Base-by-base conservation (phyloP, 164 flowering plant species). In the Houttuynia cordata region DNA sequence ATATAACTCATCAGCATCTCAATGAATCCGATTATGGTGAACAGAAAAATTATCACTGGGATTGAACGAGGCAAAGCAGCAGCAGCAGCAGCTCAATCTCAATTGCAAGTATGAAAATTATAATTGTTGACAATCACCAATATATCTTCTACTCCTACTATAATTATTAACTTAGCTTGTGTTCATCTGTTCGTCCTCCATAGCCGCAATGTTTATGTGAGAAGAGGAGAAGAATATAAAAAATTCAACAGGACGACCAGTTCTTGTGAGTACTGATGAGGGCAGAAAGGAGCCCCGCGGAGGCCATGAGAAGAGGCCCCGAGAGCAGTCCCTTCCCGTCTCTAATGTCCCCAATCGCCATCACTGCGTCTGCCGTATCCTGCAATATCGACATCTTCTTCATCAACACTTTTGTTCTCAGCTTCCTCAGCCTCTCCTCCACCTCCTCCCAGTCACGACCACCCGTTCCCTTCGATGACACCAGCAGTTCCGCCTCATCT, bases 251-350 rank as follows among this genome's bases (percentile, higher is more conserved):
- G 69, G 98, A 87, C 7, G 76, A 17, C 99, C 99, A 93, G 61
- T 87, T 93, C 88, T 93, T 93, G 68, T 90, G 95, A 34, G 97
- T 80, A 66, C 99, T 90, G 62, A 93, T 90, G 0, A 93, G 42
- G 0, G 97, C 99, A 0, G 97, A 93, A n/a, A 90, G 56, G 24
- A 93, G 75, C 53, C 99, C 97, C 0, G 91, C 91, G 10, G 66
- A 86, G 1, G 97, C 76, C 52, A 90, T 12, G 56, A 83, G 22
- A 22, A 88, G 45, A 19, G 97, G 88, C n/a, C 58, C 76, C 24
- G 82, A 76, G 13, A 83, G 58, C 58, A 57, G 24, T n/a, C 96
- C 96, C 24, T 79, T 80, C 13, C 92, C 94, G 39, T 83, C 87
- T 8, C 87, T 66, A 58, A 93, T 70, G 74, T 93, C 98, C 1